Evolutionary conservation across 495 filamentous ascomycete genomes (phyloP).

Genomic region (Aspergillus bertholletiae): DNA sequence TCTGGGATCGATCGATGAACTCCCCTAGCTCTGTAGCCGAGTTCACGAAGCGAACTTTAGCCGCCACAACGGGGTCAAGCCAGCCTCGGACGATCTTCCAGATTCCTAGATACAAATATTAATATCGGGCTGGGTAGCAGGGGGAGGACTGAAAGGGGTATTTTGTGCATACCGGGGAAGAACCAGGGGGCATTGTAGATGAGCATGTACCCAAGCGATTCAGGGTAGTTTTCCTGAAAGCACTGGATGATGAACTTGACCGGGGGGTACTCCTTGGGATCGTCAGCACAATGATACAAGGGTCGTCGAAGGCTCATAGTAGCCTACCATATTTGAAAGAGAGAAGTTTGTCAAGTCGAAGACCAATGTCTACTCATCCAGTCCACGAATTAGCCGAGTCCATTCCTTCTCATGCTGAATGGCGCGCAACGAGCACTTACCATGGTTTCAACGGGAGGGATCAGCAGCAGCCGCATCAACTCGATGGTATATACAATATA

Average conservation of each 20-base stretch:
- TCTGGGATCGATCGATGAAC: constrained; percentile 65
- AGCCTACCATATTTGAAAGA: constrained; percentile 49
- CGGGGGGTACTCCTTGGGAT: constrained; percentile 75
- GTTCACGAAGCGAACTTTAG: constrained; percentile 91
- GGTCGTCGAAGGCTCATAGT: background rate
- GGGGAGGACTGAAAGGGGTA: background rate
- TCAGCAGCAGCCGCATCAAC: constrained; percentile 73
- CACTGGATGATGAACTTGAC: constrained; percentile 97
- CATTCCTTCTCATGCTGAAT: background rate
- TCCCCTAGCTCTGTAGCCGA: constrained; percentile 68
- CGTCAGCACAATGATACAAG: background rate
- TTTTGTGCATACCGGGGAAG: constrained; percentile 63
- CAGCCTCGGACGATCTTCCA: constrained; percentile 88
- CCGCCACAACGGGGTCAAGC: constrained; percentile 93
- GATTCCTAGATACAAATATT: constrained; percentile 44
- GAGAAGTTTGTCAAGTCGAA: constrained; percentile 95
- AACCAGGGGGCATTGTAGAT: constrained; percentile 96
- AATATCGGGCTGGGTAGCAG: background rate
- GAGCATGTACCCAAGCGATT: constrained; percentile 77
- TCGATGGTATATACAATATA: constrained; percentile 94
- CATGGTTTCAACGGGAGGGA: constrained; percentile 77
- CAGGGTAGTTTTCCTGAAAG: constrained; percentile 96
- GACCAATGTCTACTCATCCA: constrained; percentile 57
- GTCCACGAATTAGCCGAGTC: constrained; percentile 9
- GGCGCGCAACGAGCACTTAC: constrained; percentile 47